Conservation (phyloP, 1,284 basidiomycete genomes). For the Retiboletus fuscus region DNA sequence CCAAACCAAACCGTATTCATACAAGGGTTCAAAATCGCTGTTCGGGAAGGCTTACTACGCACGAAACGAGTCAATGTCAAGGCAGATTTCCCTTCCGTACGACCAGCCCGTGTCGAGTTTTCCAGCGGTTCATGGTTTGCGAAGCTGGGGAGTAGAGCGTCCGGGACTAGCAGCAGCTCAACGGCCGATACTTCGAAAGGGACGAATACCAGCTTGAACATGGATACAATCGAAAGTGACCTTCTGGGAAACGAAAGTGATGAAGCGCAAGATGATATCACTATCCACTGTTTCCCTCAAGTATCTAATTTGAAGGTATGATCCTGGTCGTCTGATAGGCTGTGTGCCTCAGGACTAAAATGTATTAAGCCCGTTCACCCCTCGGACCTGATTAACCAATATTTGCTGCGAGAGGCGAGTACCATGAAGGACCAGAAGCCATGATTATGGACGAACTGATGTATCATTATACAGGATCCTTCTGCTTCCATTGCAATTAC, state of each 20-base stretch:
- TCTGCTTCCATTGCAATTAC: too few species aligned
- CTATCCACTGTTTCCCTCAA: constrained; percentile 24
- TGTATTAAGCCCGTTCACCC: constrained; percentile 28
- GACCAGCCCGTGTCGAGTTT: too few species aligned
- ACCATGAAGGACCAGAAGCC: neutral
- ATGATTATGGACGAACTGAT: neutral
- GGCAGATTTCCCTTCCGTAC: constrained; percentile 11
- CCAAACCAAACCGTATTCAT: too few species aligned
- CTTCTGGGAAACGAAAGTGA: constrained; percentile 7
- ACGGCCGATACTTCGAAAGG: too few species aligned
- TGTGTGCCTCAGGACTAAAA: neutral
- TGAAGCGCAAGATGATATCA: neutral
- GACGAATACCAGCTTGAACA: neutral
- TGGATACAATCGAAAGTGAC: neutral
- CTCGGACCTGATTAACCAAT: constrained; percentile 34
- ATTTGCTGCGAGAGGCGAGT: neutral
- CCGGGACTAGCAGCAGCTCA: too few species aligned
- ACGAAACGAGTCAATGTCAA: constrained; percentile 18
- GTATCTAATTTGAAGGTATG: neutral
- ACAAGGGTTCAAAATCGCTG: constrained; percentile 31
- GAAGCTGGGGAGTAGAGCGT: too few species aligned
- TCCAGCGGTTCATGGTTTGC: too few species aligned
- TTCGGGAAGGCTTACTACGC: constrained; percentile 16
- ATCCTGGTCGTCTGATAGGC: too few species aligned
- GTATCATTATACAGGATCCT: neutral